Evolutionary conservation across 768 basidiomycete species (phyloP), one percentile per base, ranked within the genome.

Genomic region (Hypholoma fasciculare): DNA sequence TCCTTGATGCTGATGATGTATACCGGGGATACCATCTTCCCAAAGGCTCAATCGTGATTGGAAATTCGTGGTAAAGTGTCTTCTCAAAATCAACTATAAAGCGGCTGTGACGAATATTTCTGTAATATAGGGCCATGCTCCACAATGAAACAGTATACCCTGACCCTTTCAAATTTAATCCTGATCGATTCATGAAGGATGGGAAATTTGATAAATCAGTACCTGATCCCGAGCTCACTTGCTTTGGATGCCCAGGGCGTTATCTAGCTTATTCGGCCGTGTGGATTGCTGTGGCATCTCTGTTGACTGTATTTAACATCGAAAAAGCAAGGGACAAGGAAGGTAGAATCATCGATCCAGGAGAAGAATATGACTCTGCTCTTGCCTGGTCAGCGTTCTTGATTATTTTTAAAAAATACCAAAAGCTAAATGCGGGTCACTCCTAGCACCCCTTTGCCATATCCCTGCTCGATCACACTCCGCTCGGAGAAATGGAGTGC

Each of bases 161-260:
- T 1, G 75, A 80, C 44, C 76, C 79, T 14, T 69, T 69, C 44
- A 61, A 47, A 1, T 80, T 81, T 63, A 74, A 72, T 23, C 78
- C 78, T 2, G 78, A 79, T 26, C 74, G 78, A 7, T 79, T 74
- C 58, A 60, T 75, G 12, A 58, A 64, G 19, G 63, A 74, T 50
- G 60, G 71, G 1, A 69, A 67, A 23, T 50, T 69, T 3, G 66
- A 73, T 52, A 53, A 61, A 2, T 62, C 60, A 3, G 64, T 72
- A 26, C 63, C 63, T 26, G 69, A 70, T 48, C 68, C 72, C 0
- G 67, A 62, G 16, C 58, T 65, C 12, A 59, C 61, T 7, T 69
- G 66, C 17, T 76, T 68, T 56, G 75, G 74, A 3, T 74, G 70
- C 47, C 62, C 65, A 4, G 70, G 64, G n/a, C 59, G 65, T 5